phyloP scores from a whole-genome alignment of 169 alveolate genomes.

The Theileria annulata region DNA sequence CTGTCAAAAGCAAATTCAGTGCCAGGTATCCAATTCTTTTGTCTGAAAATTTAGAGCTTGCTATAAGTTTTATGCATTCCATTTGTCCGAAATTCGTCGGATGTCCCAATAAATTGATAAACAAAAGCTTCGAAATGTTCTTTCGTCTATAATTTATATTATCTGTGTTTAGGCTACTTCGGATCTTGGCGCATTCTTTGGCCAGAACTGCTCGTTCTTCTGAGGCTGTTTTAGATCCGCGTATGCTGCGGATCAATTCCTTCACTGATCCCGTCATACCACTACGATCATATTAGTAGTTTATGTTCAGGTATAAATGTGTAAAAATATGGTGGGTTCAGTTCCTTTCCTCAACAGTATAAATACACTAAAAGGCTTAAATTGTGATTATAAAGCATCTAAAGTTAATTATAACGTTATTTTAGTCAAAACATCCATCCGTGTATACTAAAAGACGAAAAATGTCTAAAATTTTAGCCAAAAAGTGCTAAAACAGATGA shows the following conservation, averaged over 20 bases:
- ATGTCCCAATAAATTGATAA: slow-evolving; percentile 95
- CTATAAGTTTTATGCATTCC: slow-evolving; percentile 96
- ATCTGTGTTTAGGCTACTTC: slow-evolving; percentile 93
- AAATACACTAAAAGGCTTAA: neutral
- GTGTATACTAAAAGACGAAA: neutral
- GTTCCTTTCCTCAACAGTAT: neutral
- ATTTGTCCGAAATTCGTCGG: slow-evolving; percentile 96
- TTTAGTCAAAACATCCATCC: neutral
- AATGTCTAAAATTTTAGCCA: neutral
- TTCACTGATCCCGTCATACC: slow-evolving; percentile 75
- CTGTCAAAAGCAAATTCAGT: slow-evolving; percentile 93
- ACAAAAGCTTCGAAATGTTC: slow-evolving; percentile 96
- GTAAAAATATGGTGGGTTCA: neutral
- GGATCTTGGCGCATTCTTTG: slow-evolving; percentile 97
- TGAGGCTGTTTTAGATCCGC: slow-evolving; percentile 98
- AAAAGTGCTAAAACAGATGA: neutral
- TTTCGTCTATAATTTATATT: slow-evolving; percentile 88
- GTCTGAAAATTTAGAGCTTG: slow-evolving; percentile 92
- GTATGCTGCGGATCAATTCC: slow-evolving; percentile 94
- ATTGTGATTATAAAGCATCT: neutral
- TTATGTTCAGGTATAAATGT: neutral
- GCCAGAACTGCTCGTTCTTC: slow-evolving; percentile 98
- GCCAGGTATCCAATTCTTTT: slow-evolving; percentile 98
- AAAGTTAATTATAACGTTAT: neutral
- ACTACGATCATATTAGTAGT: neutral